Percentiles rank a stretch among this genome's conserved stretches.
These are phyloP conservation scores for Parasarocladium wereldwijsianum DNA, from an alignment of 2,329 filamentous ascomycete species.

Conservation along the genomic window DNA sequence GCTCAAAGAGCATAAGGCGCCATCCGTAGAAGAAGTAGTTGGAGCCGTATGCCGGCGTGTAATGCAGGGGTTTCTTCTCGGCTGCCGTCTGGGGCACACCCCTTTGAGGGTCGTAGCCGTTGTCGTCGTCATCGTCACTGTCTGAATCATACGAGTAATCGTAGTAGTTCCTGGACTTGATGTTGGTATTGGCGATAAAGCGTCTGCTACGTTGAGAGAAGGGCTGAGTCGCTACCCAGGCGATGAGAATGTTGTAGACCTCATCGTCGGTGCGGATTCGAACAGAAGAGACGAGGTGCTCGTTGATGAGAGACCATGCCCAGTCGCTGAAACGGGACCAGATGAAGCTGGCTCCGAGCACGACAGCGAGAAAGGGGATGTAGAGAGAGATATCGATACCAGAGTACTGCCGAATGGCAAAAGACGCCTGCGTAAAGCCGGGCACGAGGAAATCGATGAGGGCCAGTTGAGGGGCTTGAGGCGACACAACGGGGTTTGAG, in stretches of 20 bases:
- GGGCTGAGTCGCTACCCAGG: conserved; percentile 48
- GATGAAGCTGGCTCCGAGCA: conserved; percentile 31
- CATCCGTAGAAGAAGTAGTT: conserved; percentile 56
- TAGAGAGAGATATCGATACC: conserved; percentile 49
- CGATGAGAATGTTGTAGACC: conserved; percentile 59
- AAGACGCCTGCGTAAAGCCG: conserved; percentile 44
- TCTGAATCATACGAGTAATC: conserved; percentile 32
- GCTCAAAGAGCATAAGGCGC: conserved; percentile 41
- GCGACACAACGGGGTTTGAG: background rate
- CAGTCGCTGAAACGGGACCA: conserved; percentile 38
- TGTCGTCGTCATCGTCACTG: conserved; percentile 20
- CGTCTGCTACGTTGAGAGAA: conserved; percentile 45
- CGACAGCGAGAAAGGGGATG: conserved; percentile 38
- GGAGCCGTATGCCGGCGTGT: conserved; percentile 52
- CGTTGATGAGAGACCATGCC: conserved; percentile 30
- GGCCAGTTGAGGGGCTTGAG: conserved; percentile 18
- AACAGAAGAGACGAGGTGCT: conserved; percentile 49
- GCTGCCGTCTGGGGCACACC: conserved; percentile 15
- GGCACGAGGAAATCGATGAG: conserved; percentile 51
- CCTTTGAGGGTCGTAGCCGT: conserved; percentile 9
- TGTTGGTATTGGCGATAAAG: conserved; percentile 50
- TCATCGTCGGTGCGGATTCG: conserved; percentile 57
- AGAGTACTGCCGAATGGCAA: conserved; percentile 37
- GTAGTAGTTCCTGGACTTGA: conserved; percentile 32
- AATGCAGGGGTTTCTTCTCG: conserved; percentile 36